Evolutionary conservation across 2,329 filamentous ascomycete genomes (phyloP).

Genomic region (Apiospora arundinis): DNA sequence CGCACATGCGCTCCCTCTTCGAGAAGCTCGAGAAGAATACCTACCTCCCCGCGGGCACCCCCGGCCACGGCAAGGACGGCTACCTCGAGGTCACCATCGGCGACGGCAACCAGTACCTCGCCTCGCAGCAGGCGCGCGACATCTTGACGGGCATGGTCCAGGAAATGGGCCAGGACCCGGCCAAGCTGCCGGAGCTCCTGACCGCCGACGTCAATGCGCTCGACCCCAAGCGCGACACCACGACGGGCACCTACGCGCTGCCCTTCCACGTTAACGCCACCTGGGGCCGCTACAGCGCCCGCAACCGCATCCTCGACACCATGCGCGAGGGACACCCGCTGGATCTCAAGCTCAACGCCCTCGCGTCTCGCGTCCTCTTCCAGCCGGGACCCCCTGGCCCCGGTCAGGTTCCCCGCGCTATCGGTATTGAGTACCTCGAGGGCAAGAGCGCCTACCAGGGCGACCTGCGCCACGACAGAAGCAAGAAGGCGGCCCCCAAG

Average conservation of each 20-base stretch:
- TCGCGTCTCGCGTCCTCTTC: conserved; percentile 32
- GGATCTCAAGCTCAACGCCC: conserved; percentile 43
- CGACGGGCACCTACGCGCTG: conserved; percentile 54
- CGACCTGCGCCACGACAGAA: conserved; percentile 24
- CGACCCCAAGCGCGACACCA: conserved; percentile 44
- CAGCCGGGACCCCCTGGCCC: conserved; percentile 20
- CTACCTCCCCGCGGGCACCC: conserved; percentile 41
- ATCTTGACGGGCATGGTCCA: conserved; percentile 14
- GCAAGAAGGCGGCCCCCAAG: conserved; percentile 1
- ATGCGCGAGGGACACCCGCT: conserved; percentile 46
- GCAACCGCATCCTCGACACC: conserved; percentile 55
- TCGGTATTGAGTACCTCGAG: conserved; percentile 31
- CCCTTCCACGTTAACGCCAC: conserved; percentile 50
- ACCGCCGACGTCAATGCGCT: conserved; percentile 18
- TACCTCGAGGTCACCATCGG: conserved; percentile 52
- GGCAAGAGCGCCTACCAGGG: conserved; percentile 32
- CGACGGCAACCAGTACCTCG: conserved; percentile 21
- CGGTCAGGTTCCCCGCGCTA: conserved; percentile 26
- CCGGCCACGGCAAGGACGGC: conserved; percentile 57
- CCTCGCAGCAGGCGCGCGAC: conserved; percentile 13
- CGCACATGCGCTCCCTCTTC: conserved; percentile 50
- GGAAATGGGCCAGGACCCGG: conserved; percentile 5
- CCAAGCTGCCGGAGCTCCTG: conserved; percentile 4
- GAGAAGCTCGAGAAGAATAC: conserved; percentile 49
- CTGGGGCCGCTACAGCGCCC: conserved; percentile 52